Conservation (phyloP, 129 eudicot genomes). For the Artemisia tridentata region DNA sequence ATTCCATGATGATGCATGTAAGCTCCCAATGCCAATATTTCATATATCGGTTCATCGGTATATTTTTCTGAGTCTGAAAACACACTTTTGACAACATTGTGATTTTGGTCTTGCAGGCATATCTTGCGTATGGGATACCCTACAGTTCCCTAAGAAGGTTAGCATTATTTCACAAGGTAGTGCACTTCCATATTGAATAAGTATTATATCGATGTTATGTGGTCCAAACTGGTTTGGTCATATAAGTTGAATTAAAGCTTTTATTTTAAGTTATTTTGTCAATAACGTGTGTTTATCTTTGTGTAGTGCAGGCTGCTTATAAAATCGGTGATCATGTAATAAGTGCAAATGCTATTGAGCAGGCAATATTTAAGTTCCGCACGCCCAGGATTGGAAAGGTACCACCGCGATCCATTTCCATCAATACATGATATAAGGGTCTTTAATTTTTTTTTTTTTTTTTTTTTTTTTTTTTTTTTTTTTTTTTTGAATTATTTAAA, state of each 20-base stretch:
- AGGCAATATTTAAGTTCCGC: conserved; percentile 62
- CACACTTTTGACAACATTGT: conserved; percentile 1
- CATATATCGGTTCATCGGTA: conserved; percentile 6
- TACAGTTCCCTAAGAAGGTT: conserved; percentile 79
- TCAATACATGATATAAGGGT: neutral
- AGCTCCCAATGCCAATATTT: conserved; percentile 16
- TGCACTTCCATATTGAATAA: conserved; percentile 26
- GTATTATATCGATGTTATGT: neutral
- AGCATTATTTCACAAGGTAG: conserved; percentile 92
- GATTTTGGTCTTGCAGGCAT: conserved; percentile 52
- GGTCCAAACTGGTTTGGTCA: neutral
- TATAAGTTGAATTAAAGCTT: conserved; percentile 7
- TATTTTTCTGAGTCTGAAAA: neutral
- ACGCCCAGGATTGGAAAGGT: conserved; percentile 83
- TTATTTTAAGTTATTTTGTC: conserved; percentile 4
- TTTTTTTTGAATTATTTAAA: neutral
- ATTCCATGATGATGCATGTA: conserved; percentile 94
- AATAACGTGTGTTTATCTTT: conserved; percentile 38
- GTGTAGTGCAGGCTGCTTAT: conserved; percentile 93
- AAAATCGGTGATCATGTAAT: conserved; percentile 67
- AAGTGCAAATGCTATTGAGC: conserved; percentile 78
- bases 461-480: too few relatives aligned
- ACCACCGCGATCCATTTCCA: neutral
- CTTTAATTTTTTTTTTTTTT: too few relatives aligned
- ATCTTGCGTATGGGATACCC: conserved; percentile 85